Evolutionary conservation across 495 filamentous ascomycete genomes (phyloP).

Genomic region (Wilcoxina mikolae): DNA sequence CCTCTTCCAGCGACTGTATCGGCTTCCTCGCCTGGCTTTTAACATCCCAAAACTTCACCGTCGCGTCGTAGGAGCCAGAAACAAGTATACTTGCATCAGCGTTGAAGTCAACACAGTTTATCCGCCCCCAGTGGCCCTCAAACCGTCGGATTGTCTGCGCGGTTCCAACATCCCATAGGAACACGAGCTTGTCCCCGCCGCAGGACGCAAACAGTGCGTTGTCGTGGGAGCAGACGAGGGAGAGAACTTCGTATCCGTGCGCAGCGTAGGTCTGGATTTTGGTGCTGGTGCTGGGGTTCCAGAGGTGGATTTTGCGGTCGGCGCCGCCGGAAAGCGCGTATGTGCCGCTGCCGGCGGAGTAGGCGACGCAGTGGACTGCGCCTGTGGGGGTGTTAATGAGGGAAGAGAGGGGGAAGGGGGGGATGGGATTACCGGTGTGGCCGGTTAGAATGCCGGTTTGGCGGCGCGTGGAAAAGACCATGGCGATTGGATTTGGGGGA

Average conservation of each 20-base stretch:
- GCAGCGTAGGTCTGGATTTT: constrained; percentile 77
- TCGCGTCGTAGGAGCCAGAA: constrained; percentile 65
- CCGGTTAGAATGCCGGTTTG: constrained; percentile 17
- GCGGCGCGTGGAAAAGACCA: constrained; percentile 25
- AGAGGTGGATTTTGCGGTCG: constrained; percentile 24
- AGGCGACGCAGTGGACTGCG: constrained; percentile 58
- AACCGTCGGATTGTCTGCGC: constrained; percentile 61
- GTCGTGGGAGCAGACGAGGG: constrained; percentile 53
- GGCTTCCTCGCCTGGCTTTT: constrained; percentile 48
- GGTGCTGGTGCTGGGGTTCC: constrained; percentile 28
- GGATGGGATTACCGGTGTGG: constrained; percentile 17
- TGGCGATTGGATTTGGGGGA: constrained; percentile 14
- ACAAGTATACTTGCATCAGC: constrained; percentile 54
- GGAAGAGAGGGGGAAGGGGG: neutral
- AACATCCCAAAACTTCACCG: constrained; percentile 73
- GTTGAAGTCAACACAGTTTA: constrained; percentile 66
- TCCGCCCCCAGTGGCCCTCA: constrained; percentile 51
- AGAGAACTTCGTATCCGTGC: constrained; percentile 82
- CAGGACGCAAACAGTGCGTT: constrained; percentile 69
- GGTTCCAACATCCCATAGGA: constrained; percentile 83
- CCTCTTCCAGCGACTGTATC: constrained; percentile 64
- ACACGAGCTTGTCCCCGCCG: constrained; percentile 78
- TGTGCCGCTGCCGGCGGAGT: constrained; percentile 50
- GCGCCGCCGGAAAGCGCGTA: constrained; percentile 34
- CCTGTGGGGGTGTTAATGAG: constrained; percentile 32